These are phyloP conservation scores for Ceratobasidium sp. DNA, from an alignment of 1,284 basidiomycete species.

Conservation along the genomic window DNA sequence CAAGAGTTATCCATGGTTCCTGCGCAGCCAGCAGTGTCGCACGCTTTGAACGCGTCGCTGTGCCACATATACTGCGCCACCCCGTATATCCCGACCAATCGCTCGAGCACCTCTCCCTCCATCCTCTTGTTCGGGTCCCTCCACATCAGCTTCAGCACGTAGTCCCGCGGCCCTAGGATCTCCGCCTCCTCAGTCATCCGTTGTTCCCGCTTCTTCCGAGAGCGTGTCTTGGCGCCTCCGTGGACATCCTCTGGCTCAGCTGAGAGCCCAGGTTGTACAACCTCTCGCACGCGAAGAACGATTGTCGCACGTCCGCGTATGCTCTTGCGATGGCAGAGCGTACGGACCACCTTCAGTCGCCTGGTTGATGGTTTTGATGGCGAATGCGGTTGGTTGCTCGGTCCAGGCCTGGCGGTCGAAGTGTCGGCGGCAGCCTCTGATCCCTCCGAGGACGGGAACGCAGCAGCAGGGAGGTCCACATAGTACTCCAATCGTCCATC, in stretches of 20 bases:
- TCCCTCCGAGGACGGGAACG: not conserved
- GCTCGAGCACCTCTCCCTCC: conserved; percentile 18
- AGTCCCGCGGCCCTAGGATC: not conserved
- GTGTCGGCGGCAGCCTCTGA: not conserved
- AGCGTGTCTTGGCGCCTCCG: not conserved
- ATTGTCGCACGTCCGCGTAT: conserved; percentile 31
- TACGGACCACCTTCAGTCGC: conserved; percentile 10
- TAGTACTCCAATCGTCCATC: not conserved
- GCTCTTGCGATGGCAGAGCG: conserved; percentile 20
- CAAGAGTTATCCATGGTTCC: not conserved
- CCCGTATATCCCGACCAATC: conserved; percentile 3
- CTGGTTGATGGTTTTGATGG: not conserved
- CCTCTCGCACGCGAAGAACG: conserved; percentile 11
- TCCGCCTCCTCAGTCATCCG: not conserved
- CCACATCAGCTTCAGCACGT: conserved; percentile 34
- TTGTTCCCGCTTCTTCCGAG: not conserved
- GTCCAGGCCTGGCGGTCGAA: not conserved
- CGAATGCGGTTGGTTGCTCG: not conserved
- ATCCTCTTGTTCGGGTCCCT: not conserved
- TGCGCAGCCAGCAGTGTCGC: not conserved
- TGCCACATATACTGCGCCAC: conserved; percentile 10
- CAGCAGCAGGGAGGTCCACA: conserved; percentile 12
- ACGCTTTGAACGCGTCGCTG: not conserved
- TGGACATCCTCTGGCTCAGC: not conserved
- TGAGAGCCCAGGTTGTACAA: too few relatives aligned